A percentile compares a stretch with the other conserved stretches of the same genome.
phyloP scores from a whole-genome alignment of 2,329 filamentous ascomycete species.

The Huntiella decipiens region DNA sequence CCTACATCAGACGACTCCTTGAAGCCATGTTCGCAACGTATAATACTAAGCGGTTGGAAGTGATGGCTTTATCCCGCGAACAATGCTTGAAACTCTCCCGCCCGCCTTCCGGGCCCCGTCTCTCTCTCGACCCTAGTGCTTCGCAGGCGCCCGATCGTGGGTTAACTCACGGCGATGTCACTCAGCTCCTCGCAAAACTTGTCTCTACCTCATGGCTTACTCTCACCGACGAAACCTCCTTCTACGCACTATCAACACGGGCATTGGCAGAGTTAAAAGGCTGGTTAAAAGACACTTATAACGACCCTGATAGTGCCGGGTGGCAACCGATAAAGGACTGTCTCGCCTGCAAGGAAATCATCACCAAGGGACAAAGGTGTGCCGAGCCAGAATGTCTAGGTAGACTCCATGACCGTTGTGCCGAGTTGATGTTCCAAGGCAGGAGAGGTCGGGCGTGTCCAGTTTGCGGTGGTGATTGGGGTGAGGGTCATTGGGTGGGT shows the following conservation, averaged over 20 bases:
- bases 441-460: conserved; percentile 46
- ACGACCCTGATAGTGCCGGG: conserved; percentile 47
- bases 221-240: conserved; percentile 42
- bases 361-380: conserved; percentile 71
- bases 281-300: conserved; percentile 81
- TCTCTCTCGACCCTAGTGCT: conserved; percentile 19
- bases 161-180: conserved; percentile 60
- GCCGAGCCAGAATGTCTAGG: conserved; percentile 44
- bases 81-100: conserved; percentile 55
- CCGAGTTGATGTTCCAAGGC: conserved; percentile 52
- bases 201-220: conserved; percentile 74
- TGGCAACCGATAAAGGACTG: conserved; percentile 71
- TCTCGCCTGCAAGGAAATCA: conserved; percentile 71
- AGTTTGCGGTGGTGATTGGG: conserved; percentile 33
- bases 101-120: conserved; percentile 22
- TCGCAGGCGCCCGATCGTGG: conserved; percentile 27
- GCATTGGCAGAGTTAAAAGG: conserved; percentile 66
- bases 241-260: conserved; percentile 58
- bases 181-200: conserved; percentile 49
- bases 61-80: conserved; percentile 63
- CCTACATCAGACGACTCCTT: conserved; percentile 71
- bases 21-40: conserved; percentile 83
- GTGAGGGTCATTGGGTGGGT: conserved; percentile 30
- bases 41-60: conserved; percentile 63
- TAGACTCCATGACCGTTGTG: conserved; percentile 61